phyloP scores from a whole-genome alignment of 495 filamentous ascomycete genomes.

The Trichoderma asperelloides region DNA sequence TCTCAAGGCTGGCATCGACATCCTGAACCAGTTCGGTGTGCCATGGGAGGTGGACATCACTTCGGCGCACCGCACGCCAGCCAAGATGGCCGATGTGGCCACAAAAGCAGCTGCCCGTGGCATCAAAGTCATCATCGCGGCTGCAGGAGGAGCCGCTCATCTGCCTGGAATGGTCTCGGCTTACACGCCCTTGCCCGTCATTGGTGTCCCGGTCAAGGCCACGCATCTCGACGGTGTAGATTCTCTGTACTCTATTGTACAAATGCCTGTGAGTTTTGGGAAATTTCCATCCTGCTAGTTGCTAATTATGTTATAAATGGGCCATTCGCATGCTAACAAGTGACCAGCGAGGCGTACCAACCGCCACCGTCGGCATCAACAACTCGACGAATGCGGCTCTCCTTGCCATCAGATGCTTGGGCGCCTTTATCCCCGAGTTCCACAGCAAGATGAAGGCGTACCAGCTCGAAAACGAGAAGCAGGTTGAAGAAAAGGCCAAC shows the following conservation, averaged over 20 bases:
- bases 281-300: constrained; percentile 13
- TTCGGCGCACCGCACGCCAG: constrained; percentile 86
- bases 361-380: constrained; percentile 86
- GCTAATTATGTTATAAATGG: not conserved
- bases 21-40: constrained; percentile 67
- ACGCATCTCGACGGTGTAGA: constrained; percentile 83
- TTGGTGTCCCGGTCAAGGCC: constrained; percentile 85
- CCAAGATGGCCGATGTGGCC: constrained; percentile 72
- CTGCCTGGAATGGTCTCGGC: constrained; percentile 88
- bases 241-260: constrained; percentile 79
- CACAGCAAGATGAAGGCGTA: constrained; percentile 58
- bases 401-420: constrained; percentile 77
- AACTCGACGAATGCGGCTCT: constrained; percentile 90
- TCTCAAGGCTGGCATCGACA: constrained; percentile 64
- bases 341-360: constrained; percentile 57
- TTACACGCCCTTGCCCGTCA: constrained; percentile 80
- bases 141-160: constrained; percentile 87
- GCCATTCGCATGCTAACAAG: not conserved
- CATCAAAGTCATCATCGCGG: constrained; percentile 88
- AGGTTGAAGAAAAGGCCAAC: constrained; percentile 55
- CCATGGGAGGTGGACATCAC: constrained; percentile 75
- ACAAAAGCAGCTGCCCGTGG: constrained; percentile 55
- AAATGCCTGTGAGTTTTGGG: constrained; percentile 59
- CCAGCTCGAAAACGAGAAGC: constrained; percentile 52
- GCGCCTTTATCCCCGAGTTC: constrained; percentile 50